Conservation (phyloP, 148 eudicot species). For the Salicornia ramosissima region DNA sequence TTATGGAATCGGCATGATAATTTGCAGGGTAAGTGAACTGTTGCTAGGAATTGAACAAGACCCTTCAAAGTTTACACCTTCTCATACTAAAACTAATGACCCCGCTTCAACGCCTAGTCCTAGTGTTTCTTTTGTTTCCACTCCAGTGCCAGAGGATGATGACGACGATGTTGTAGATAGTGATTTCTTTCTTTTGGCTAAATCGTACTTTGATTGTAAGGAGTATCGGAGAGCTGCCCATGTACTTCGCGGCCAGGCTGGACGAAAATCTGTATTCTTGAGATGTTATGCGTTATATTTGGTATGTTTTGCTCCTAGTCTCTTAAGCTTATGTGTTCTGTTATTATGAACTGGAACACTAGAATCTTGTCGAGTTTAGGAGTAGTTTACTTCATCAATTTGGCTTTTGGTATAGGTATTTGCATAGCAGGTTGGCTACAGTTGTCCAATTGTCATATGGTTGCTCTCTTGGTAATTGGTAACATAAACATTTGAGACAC, state of each 20-base stretch:
- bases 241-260: constrained; percentile 75
- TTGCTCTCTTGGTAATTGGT: not conserved
- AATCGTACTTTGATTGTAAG: constrained; percentile 86
- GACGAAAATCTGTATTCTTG: constrained; percentile 84
- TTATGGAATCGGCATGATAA: constrained; percentile 5
- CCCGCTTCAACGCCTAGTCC: constrained; percentile 61
- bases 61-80: constrained; percentile 76
- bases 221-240: constrained; percentile 93
- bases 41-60: constrained; percentile 94
- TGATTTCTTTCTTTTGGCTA: constrained; percentile 80
- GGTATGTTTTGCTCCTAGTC: constrained; percentile 47
- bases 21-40: constrained; percentile 86
- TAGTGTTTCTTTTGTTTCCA: constrained; percentile 56
- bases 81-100: constrained; percentile 68
- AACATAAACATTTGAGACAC: not conserved
- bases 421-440: not conserved
- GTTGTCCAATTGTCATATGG: not conserved
- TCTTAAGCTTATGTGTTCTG: not conserved
- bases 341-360: not conserved
- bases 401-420: not conserved
- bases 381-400: not conserved
- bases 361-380: not conserved
- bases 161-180: constrained; percentile 56
- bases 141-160: constrained; percentile 60
- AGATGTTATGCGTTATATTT: constrained; percentile 85